phyloP scores from a whole-genome alignment of 1,284 basidiomycete genomes.

The Pholiota adiposa region DNA sequence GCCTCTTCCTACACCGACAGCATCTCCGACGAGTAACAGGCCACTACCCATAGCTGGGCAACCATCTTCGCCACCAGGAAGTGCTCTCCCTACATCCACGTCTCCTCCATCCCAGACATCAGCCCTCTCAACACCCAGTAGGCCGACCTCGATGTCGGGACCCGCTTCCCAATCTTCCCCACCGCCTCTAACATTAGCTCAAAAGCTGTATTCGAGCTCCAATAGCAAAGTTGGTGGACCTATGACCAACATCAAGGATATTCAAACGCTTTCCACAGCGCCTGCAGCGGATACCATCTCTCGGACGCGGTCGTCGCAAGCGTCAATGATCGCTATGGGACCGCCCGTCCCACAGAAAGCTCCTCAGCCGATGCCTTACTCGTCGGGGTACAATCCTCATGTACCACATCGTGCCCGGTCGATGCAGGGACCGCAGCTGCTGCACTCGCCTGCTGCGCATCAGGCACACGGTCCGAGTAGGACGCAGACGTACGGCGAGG shows the following conservation, averaged over 20 bases:
- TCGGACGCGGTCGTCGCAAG: neutral
- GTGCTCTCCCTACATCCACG: neutral
- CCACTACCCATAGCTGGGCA: neutral
- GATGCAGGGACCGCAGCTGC: neutral
- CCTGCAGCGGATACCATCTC: constrained; percentile 4
- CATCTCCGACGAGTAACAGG: neutral
- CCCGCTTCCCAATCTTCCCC: constrained; percentile 3
- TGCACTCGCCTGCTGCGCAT: neutral
- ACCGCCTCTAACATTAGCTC: constrained; percentile 26
- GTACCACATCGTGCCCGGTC: neutral
- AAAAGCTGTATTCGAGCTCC: constrained; percentile 36
- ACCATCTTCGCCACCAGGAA: neutral
- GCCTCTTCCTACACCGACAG: neutral
- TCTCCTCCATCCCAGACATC: neutral
- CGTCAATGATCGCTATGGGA: constrained; percentile 4
- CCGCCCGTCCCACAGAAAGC: constrained; percentile 1
- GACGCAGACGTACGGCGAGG: neutral
- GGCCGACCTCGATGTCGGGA: neutral
- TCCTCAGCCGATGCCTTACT: neutral
- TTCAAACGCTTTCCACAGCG: constrained; percentile 20
- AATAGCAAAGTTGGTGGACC: constrained; percentile 19
- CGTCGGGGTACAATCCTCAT: neutral
- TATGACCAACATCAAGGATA: constrained; percentile 19
- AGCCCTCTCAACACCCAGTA: neutral
- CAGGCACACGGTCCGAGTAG: neutral